Evolutionary conservation across 2,329 filamentous ascomycete genomes (phyloP), one percentile per base, ranked within the genome.

Genomic region (Ceratocystis harringtonii): DNA sequence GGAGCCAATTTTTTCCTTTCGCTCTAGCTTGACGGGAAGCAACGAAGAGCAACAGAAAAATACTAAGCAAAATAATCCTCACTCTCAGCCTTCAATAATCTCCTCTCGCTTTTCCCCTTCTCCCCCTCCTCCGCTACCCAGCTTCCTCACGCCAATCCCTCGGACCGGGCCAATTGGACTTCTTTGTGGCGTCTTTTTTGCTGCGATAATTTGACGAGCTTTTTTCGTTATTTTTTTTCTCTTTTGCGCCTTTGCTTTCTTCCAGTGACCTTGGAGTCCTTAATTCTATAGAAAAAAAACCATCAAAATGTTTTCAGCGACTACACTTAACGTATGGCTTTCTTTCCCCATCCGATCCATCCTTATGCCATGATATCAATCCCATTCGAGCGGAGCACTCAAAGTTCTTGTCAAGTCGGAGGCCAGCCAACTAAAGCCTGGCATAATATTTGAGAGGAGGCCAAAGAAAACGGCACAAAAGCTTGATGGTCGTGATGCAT

Each of bases 1-100:
- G 73, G 73, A 73, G 70, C 71, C 74, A 71, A 72, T 65, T 72
- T 74, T 74, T 76, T 72, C 71, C 73, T 72, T 75, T 73, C 71
- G 76, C 72, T 73, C 10, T 72, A 72, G 48, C 72, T 70, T 70
- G 70, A 73, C 75, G 5, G 71, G 74, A 74, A 73, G 76, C 74
- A 75, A 71, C 25, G 57, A 48, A 61, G 25, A 22, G 36, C 28
- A 30, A 19, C 28, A 44, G 52, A 61, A 66, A 41, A 66, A 60
- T 62, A 48, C 41, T 19, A 62, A 25, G 45, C 55, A 64, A 41
- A 62, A 62, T 61, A 55, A 66, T 66, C 63, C 45, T 60, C 44
- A 65, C 52, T 57, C 50, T n/a, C 43, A 60, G 28, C 43, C 48
- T 63, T 63, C 30, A 36, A 36, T 52, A 55, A 57, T 57, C 22